These are phyloP conservation scores for Trichomonascus vanleenenianus DNA, from an alignment of 805 yeast genomes.

Conservation along the genomic window DNA sequence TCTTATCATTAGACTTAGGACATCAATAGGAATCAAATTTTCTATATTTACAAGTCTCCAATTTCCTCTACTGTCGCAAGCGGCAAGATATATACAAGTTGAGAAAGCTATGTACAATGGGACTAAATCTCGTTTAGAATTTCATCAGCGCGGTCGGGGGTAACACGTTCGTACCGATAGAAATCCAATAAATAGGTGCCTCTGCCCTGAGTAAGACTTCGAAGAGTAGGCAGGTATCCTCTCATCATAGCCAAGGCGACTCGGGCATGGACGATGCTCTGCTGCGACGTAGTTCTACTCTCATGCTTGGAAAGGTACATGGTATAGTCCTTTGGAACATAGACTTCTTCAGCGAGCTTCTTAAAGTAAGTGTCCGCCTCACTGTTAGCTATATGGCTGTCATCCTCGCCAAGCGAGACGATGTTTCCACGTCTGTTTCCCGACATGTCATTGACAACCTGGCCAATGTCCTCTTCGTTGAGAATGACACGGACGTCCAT, in stretches of 20 bases:
- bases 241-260: slow-evolving; percentile 88
- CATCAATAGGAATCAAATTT: not conserved
- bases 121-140: slow-evolving; percentile 13
- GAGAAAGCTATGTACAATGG: not conserved
- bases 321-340: slow-evolving; percentile 64
- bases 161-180: slow-evolving; percentile 61
- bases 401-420: slow-evolving; percentile 60
- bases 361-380: slow-evolving; percentile 25
- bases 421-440: slow-evolving; percentile 72
- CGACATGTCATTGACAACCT: slow-evolving; percentile 76
- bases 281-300: slow-evolving; percentile 34
- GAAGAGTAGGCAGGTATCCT: slow-evolving; percentile 69
- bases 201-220: slow-evolving; percentile 86
- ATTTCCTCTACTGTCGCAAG: no score
- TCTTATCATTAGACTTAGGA: not conserved
- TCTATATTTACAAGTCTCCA: not conserved
- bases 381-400: slow-evolving; percentile 2
- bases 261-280: slow-evolving; percentile 52
- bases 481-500: slow-evolving; percentile 70
- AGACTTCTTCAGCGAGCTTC: slow-evolving; percentile 46
- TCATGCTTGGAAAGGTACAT: slow-evolving; percentile 27
- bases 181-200: slow-evolving; percentile 77
- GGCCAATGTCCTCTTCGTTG: slow-evolving; percentile 67
- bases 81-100: no score
- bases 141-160: slow-evolving; percentile 38